Base-by-base conservation (phyloP, 148 eudicot genomes). In the Polygonum maritimum region DNA sequence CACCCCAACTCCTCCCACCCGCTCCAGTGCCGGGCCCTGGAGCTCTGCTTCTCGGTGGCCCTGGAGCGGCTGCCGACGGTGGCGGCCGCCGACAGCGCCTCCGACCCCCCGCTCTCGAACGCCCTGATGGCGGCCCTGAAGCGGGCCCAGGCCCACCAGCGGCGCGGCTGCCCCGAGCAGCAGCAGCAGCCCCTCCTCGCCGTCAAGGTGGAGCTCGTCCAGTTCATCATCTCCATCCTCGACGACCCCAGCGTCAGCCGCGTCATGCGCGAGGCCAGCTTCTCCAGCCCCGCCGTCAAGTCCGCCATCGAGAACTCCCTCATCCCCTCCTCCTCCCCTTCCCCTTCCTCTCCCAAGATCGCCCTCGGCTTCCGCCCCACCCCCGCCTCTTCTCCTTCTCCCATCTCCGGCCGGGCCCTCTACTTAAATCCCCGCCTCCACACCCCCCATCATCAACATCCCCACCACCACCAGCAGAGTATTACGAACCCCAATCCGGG, bases 171-270 rank as follows among this genome's bases (percentile, higher is more conserved):
- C 76, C 97, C 97, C 0, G 98, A 94, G 73, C 98, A 94, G 75
- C 97, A 88, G 70, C 98, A 94, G 65, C 98, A 94, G 78, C 98
- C 98, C 1, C 74, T 94, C 7, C 58, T 94, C 3, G 98, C 98
- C 0, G 95, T 94, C 1, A 94, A 94, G n/a, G 98, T 94, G 1
- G 98, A 94, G 90, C 85, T 94, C 0, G 97, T 91, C 48, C 97
- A 94, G 84, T 81, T 94, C 5, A 82, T 94, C 14, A 86, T 94
- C 1, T 91, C 97, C 2, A 94, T 94, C 2, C 75, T 94, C 3
- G 98, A 94, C 78, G 98, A 94, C 79, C 98, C 98, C 1, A 92
- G 98, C 75, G 98, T 94, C 4, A 94, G 98, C 19, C 84, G 98
- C 51, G 97, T 94, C 6, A 94, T 94, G 98, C 60, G 95, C 4